Evolutionary conservation across 1,284 basidiomycete genomes (phyloP).

Genomic region (Apiotrichum porosum): DNA sequence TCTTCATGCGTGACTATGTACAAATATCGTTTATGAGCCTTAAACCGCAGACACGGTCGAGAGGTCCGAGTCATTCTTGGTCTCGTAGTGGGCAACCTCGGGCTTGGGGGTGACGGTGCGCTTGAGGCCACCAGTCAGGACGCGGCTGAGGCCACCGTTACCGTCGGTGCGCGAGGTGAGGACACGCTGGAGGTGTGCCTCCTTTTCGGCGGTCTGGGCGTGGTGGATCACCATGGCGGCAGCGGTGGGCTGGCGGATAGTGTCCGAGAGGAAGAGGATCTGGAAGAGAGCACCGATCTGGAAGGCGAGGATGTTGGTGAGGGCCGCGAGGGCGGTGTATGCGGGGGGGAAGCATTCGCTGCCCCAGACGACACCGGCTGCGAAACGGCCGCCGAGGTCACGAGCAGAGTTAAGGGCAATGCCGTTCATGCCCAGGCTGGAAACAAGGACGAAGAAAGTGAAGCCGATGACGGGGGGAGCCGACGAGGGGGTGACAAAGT

Average conservation of each 20-base stretch:
- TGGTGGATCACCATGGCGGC: not conserved
- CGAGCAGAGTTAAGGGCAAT: constrained; percentile 16
- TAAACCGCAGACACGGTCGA: no score
- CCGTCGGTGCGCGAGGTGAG: not conserved
- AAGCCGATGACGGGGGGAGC: constrained; percentile 8
- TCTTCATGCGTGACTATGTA: no score
- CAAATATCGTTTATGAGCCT: no score
- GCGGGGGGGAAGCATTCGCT: constrained; percentile 3
- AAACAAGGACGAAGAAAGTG: constrained; percentile 8
- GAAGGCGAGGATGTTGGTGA: constrained; percentile 12
- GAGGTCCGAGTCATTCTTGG: no score
- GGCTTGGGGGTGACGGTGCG: not conserved
- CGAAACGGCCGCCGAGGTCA: constrained; percentile 16
- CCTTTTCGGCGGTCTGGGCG: not conserved
- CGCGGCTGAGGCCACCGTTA: not conserved
- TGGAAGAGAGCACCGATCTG: constrained; percentile 11
- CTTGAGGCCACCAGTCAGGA: not conserved
- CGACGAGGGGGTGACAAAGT: constrained; percentile 6
- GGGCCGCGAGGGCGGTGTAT: constrained; percentile 5
- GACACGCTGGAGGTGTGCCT: constrained; percentile 4
- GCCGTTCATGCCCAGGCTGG: constrained; percentile 4
- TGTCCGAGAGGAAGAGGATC: constrained; percentile 13
- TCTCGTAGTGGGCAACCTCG: not conserved
- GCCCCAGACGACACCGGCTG: constrained; percentile 10
- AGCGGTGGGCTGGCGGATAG: constrained; percentile 3